Conservation (phyloP, 345 rosid genomes). For the Odontarrhena argentea region DNA sequence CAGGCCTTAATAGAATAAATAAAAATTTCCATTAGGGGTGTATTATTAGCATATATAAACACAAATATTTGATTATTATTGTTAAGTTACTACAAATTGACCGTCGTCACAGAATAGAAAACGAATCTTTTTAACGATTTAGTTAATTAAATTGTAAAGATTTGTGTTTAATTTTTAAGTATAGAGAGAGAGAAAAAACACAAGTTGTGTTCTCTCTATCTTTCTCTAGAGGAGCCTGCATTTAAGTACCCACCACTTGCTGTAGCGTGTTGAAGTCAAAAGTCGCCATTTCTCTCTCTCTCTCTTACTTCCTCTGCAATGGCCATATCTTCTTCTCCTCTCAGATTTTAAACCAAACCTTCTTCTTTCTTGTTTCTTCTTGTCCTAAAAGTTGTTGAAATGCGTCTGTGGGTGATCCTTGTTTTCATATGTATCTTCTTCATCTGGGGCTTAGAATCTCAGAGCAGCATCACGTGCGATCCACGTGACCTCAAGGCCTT, state of each 20-base stretch:
- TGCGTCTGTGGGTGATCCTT: conserved; percentile 52
- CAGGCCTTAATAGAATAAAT: neutral
- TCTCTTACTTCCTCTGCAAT: neutral
- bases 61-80: neutral
- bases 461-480: conserved; percentile 52
- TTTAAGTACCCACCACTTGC: conserved; percentile 40
- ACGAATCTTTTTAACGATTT: neutral
- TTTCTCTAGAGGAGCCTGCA: conserved; percentile 32
- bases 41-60: neutral
- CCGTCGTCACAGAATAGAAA: conserved; percentile 11
- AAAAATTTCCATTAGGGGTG: neutral
- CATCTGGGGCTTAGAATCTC: conserved; percentile 41
- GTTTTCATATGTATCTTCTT: conserved; percentile 40
- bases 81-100: conserved; percentile 1
- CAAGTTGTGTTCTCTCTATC: conserved; percentile 22
- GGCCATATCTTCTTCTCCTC: conserved; percentile 8
- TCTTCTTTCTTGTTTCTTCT: neutral
- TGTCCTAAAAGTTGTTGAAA: conserved; percentile 27
- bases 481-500: conserved; percentile 56
- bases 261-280: conserved; percentile 53
- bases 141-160: neutral
- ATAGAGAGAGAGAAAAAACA: conserved; percentile 15
- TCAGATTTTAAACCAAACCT: neutral
- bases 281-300: conserved; percentile 32
- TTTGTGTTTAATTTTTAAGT: conserved; percentile 9